Base-by-base conservation (phyloP, 2,329 filamentous ascomycete species). In the Uncinocarpus reesii region DNA sequence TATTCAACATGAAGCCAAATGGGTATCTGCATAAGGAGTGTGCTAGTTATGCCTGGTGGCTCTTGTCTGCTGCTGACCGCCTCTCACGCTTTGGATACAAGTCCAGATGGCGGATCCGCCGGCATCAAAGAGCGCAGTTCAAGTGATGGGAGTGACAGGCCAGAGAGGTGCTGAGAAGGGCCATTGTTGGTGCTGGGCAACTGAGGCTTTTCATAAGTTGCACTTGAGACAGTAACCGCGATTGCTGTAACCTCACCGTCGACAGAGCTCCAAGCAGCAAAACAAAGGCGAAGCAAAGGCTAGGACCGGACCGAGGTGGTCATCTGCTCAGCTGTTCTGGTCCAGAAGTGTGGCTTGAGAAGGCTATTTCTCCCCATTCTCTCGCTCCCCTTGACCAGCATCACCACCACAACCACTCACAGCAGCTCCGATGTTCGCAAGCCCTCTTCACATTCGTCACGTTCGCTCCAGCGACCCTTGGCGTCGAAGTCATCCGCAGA, bases 251-350 rank as follows among this genome's bases (percentile, higher is more conserved):
- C 40, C 21, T 24, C 15, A 10, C 10, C 16, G 31, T 34, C 8
- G 6, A 34, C 13, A 7, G 6, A 34, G 7, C 23, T 4, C 15
- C 18, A 24, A 31, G 20, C 20, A 28, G 23, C 20, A 13, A 7
- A 35, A 21, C 7, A 21, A 15, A 38, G 38, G 23, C 5, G 38
- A n/a, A 46, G 21, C 16, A 15, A 36, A 38, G 35, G 35, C 23
- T 46, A 46, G 43, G 43, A 31, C 43, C 34, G 43, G 43, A 38
- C 43, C 43, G 34, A 46, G 43, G 43, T 16, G 43, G 43, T 46
- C 43, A 46, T 46, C 15, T 46, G 43, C 34, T 24, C 43, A 31
- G 20, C 43, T 18, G 4, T 15, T 36, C 31, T 24, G 3, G 16
- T 18, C 18, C 35, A 10, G 18, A 4, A n/a, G 36, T n/a, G 26